Conservation (phyloP, 192 early-diverging fungal species). For the Diversispora eburnea region DNA sequence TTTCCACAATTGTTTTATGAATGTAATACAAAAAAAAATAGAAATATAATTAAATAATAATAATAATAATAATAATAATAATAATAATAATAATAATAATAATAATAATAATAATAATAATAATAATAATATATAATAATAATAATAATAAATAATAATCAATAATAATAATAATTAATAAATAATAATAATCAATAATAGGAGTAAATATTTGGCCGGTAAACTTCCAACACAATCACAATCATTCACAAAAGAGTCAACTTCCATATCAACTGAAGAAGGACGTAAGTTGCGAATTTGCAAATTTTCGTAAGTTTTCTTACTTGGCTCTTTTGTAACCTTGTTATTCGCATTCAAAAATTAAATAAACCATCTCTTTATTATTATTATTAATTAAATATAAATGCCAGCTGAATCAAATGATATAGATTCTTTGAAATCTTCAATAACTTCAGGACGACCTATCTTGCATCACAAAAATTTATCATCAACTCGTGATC, state of each 20-base stretch:
- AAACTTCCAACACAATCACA: slow-evolving; percentile 8
- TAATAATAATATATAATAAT: slow-evolving; percentile 11
- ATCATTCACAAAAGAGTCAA: background rate
- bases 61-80: no score
- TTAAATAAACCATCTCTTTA: background rate
- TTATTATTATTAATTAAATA: background rate
- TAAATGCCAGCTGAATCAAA: slow-evolving; percentile 17
- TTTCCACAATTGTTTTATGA: no score
- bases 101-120: background rate
- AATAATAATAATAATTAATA: background rate
- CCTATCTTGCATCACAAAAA: background rate
- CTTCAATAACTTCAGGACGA: background rate
- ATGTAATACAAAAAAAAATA: no score
- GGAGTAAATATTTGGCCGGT: slow-evolving; percentile 42
- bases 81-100: no score
- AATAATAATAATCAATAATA: slow-evolving; percentile 8
- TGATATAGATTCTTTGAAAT: slow-evolving; percentile 17
- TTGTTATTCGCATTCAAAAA: background rate
- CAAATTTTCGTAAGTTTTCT: slow-evolving; percentile 27
- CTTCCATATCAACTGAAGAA: slow-evolving; percentile 16
- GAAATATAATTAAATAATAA: no score
- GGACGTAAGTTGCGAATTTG: slow-evolving; percentile 29
- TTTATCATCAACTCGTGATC: slow-evolving; percentile 36
- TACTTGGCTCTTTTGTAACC: slow-evolving; percentile 5
- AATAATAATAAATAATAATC: no score